A percentile compares a stretch with the other conserved stretches of the same genome.
These are phyloP conservation scores for Aureobasidium sp. DNA, from an alignment of 2,329 filamentous ascomycete genomes.

Conservation along the genomic window DNA sequence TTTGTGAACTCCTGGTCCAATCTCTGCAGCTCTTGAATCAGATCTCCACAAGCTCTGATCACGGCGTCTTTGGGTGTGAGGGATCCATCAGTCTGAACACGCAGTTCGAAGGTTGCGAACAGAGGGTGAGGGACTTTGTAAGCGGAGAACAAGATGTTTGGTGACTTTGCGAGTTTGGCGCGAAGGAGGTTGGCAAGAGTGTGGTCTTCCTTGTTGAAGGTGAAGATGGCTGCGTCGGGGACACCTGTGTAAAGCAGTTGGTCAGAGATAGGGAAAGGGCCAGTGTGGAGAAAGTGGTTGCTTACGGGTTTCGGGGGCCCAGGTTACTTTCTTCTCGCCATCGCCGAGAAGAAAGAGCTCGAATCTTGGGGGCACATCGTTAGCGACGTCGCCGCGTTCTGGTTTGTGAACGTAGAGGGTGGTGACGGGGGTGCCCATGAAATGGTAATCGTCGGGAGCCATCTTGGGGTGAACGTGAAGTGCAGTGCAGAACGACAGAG, in stretches of 20 bases:
- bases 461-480: neutral
- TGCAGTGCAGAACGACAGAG: neutral
- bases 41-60: conserved; percentile 68
- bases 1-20: conserved; percentile 85
- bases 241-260: conserved; percentile 52
- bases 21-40: conserved; percentile 72
- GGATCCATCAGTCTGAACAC: conserved; percentile 84
- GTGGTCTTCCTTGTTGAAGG: conserved; percentile 94
- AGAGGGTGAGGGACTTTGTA: conserved; percentile 62
- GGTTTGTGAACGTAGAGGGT: conserved; percentile 13
- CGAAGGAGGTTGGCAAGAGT: conserved; percentile 86
- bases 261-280: neutral
- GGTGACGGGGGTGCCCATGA: conserved; percentile 18
- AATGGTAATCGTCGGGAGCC: conserved; percentile 15
- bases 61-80: conserved; percentile 86
- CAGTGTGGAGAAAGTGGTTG: conserved; percentile 16
- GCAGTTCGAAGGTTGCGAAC: conserved; percentile 55
- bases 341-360: conserved; percentile 84
- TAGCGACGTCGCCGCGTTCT: conserved; percentile 14
- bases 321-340: conserved; percentile 88
- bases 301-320: conserved; percentile 82
- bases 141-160: conserved; percentile 79
- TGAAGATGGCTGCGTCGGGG: conserved; percentile 90
- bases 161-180: conserved; percentile 75
- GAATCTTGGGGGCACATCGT: conserved; percentile 55